Base-by-base conservation (phyloP, 2,329 filamentous ascomycete species). In the Fusarium bactridioides region DNA sequence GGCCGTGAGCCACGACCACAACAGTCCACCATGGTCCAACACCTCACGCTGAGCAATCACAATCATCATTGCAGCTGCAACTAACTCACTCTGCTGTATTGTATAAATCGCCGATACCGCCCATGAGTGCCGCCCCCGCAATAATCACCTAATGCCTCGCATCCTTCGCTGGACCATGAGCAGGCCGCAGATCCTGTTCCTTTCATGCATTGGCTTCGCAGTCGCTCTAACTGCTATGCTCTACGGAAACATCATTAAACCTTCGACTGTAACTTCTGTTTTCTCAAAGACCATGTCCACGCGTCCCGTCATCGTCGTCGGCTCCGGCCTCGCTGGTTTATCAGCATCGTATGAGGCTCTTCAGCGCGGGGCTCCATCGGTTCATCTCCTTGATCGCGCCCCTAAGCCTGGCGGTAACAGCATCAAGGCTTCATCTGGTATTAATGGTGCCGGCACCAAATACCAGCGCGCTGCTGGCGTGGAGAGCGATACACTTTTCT, bases 371-470 rank as follows among this genome's bases (percentile, higher is more conserved):
- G 83, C 87, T 3, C 74, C 75, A 4, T 79, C 84, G 0, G 90
- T 92, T 2, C 82, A 83, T 37, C 83, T 92, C 55, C 83, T 92
- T 18, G 90, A 92, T 64, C 87, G 89, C 25, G 84, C 85, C 0
- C 76, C 85, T 6, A 90, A 89, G 74, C 88, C 89, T 0, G 90
- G 90, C 40, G 89, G 89, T 4, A 91, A 92, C 75, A 89, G 85
- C 74, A 90, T 92, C 79, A 92, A 92, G 79, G 90, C 90, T 1
- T 91, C 89, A 0, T 91, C 89, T 0, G 90, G 89, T 0, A 92
- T 92, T 79, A 91, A 91, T 71, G 90, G 88, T 11, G 88, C 88
- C 0, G 84, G 85, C 0, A 91, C 90, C 1, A 83, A 82, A 7
- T 91, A 87, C 69, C 90, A 92, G 76, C 78, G 79, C 16, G 79